Conservation (phyloP, 1,139 yeast species). For the Tardiomyces digboiensis region DNA sequence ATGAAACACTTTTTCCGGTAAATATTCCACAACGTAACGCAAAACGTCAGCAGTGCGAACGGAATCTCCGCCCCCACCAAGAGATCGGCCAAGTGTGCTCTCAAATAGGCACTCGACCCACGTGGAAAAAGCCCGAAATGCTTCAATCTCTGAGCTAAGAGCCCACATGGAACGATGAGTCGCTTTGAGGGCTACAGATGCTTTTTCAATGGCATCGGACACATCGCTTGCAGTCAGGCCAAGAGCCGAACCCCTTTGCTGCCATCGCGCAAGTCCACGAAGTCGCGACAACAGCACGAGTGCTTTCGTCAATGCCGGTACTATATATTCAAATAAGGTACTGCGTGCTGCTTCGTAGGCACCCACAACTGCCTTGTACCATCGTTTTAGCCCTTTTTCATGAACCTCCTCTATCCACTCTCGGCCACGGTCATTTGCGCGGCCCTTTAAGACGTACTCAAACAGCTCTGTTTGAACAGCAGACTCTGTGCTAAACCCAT, state of each 20-base stretch:
- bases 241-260: constrained; percentile 22
- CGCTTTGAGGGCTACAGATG: constrained; percentile 29
- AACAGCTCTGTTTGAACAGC: constrained; percentile 36
- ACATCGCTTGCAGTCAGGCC: constrained; percentile 28
- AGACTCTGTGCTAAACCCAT: not conserved
- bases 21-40: not conserved
- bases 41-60: not conserved
- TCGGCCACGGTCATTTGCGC: not conserved
- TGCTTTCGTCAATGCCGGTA: constrained; percentile 51
- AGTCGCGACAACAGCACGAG: constrained; percentile 41
- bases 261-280: constrained; percentile 37
- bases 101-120: constrained; percentile 18
- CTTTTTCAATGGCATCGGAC: constrained; percentile 21
- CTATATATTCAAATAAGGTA: not conserved
- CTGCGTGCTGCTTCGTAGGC: not conserved
- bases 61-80: not conserved
- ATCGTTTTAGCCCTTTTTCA: not conserved
- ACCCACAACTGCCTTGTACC: not conserved
- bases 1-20: not conserved
- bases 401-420: not conserved
- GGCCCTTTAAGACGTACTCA: constrained; percentile 31
- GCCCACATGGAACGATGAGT: constrained; percentile 37
- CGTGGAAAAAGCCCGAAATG: constrained; percentile 40
- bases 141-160: constrained; percentile 41
- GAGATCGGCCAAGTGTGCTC: not conserved